Evolutionary conservation across 345 rosid genomes (phyloP).

Genomic region (Citrus maxima): DNA sequence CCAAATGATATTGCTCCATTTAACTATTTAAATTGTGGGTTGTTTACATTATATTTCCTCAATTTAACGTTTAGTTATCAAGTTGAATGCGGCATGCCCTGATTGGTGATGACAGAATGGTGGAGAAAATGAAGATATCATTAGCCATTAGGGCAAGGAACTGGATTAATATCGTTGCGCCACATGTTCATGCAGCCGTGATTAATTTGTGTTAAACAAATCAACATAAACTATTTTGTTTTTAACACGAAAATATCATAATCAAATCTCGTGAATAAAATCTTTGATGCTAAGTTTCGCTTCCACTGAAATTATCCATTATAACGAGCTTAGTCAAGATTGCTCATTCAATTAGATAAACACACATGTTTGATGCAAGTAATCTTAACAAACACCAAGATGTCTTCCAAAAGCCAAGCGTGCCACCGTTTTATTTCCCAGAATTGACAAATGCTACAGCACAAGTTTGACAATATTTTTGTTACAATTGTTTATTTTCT

Average conservation of each 20-base stretch:
- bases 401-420: background rate
- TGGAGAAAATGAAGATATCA: background rate
- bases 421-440: background rate
- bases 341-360: background rate
- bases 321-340: background rate
- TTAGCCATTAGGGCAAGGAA: background rate
- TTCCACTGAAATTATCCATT: background rate
- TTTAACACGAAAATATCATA: background rate
- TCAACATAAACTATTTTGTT: background rate
- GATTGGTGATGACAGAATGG: too few species aligned
- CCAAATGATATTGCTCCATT: too few species aligned
- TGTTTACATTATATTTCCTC: too few species aligned
- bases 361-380: background rate
- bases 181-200: background rate
- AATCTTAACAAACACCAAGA: background rate
- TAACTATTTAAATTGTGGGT: too few species aligned
- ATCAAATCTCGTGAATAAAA: background rate
- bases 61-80: too few species aligned
- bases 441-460: background rate
- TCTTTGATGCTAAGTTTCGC: background rate
- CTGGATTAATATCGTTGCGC: background rate
- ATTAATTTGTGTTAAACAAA: background rate
- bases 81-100: too few species aligned
- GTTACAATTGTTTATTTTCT: too few species aligned
- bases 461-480: background rate